Conservation (phyloP, 2,329 filamentous ascomycete genomes). For the Xenosphaeropsis pyriputrescens region DNA sequence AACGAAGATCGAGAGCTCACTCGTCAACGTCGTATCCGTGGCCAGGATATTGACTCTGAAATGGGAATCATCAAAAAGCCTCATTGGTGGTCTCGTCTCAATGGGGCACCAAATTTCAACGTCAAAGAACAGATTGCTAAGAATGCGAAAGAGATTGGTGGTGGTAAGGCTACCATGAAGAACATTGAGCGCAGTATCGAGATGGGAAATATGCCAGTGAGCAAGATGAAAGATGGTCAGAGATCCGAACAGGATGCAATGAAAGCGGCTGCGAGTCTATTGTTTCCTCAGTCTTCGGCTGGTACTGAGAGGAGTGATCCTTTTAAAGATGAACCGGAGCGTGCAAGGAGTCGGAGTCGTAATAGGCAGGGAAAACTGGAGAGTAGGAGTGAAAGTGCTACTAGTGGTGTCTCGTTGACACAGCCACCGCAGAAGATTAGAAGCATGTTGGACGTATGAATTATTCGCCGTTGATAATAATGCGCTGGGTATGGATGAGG, state of each 20-base stretch:
- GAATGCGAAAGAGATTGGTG: conserved; percentile 21
- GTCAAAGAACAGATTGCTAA: conserved; percentile 16
- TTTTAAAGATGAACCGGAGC: conserved; percentile 6
- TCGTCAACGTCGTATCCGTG: conserved; percentile 42
- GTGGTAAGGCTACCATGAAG: conserved; percentile 13
- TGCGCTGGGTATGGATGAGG: too few species aligned
- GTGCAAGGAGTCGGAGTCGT: conserved; percentile 2
- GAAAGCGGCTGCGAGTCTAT: conserved; percentile 4
- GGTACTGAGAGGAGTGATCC: conserved; percentile 2
- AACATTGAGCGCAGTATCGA: conserved; percentile 19
- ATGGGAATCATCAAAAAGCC: conserved; percentile 47
- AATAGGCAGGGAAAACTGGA: conserved; percentile 3
- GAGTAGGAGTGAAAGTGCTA: conserved; percentile 11
- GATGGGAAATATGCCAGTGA: conserved; percentile 19
- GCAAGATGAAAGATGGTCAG: conserved; percentile 1
- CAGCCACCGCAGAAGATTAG: conserved; percentile 18
- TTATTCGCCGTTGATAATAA: background rate
- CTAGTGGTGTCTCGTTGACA: conserved; percentile 12
- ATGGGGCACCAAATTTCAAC: conserved; percentile 11
- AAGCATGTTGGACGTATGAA: conserved; percentile 26
- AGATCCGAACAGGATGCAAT: conserved; percentile 2
- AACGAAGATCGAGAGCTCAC: conserved; percentile 62
- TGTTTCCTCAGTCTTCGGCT: conserved; percentile 5
- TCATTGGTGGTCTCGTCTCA: conserved; percentile 45
- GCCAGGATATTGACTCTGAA: conserved; percentile 38